Base-by-base conservation (phyloP, 1,284 basidiomycete species). In the Cutaneotrichosporon mucoides region DNA sequence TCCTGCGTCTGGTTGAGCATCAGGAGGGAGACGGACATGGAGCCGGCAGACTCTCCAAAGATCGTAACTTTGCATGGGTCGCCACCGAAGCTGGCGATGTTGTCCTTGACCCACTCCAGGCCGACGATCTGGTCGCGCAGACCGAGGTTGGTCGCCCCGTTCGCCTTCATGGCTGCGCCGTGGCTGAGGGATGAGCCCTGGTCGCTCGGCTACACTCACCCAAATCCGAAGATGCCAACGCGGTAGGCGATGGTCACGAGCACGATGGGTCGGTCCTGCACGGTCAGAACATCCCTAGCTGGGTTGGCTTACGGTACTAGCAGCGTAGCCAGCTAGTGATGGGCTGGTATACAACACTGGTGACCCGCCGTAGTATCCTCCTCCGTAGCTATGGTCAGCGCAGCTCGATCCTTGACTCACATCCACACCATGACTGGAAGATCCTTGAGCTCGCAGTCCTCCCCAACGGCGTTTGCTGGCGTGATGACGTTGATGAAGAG, bases 61-160 rank as follows among this genome's bases (percentile, higher is more conserved):
- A 78, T 66, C 0, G 77, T 79, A 3, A 76, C 77, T 59, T 78
- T 76, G n/a, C 61, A 57, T 6, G 70, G 67, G 61, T 82, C 76
- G 15, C 82, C 82, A 3, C 82, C 82, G 58, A 82, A 82, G 2
- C 69, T 67, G 34, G 61, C 65, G 53, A 83, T 80, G 62, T 82
- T 77, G 54, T 76, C 48, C 51, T 80, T 76, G 1, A 83, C 76
- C 82, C 82, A 84, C 57, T 80, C 67, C 5, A 84, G 70, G 0
- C 76, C 80, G 24, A 78, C 68, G 6, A 76, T 68, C 60, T 82
- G 79, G 62, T 83, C 82, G 52, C 67, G 65, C 33, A 79, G 57
- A 15, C 79, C 79, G 12, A 79, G 69, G 56, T 79, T 79, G 38
- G 69, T 68, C 0, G 73, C 76, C 6, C 63, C 62, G 50, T 72